Evolutionary conservation across 257 asterid species (phyloP).

Genomic region (Linderniella brevidens): DNA sequence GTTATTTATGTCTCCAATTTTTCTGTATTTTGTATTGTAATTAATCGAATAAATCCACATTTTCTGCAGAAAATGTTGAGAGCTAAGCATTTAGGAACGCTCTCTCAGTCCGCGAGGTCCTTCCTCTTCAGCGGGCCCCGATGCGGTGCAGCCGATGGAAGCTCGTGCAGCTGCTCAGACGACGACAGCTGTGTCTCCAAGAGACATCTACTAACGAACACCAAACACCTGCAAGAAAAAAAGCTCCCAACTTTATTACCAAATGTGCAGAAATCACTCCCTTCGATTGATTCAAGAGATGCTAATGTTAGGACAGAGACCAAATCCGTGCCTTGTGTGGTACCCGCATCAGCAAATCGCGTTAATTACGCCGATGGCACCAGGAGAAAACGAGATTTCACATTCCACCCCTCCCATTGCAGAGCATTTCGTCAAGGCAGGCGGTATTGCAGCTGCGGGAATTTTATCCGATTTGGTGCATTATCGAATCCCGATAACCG

Average conservation of each 20-base stretch:
- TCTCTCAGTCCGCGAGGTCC: slow-evolving; percentile 82
- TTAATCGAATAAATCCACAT: no score
- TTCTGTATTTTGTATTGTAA: no score
- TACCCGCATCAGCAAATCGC: slow-evolving; percentile 13
- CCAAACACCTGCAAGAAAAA: slow-evolving; percentile 20
- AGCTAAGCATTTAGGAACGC: slow-evolving; percentile 67
- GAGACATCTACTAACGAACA: slow-evolving; percentile 29
- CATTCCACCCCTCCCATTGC: slow-evolving; percentile 42
- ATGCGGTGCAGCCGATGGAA: slow-evolving; percentile 64
- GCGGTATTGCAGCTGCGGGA: slow-evolving; percentile 83
- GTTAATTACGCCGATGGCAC: slow-evolving; percentile 29
- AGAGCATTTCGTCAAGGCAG: slow-evolving; percentile 73
- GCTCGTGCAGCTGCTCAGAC: slow-evolving; percentile 65
- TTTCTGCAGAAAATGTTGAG: slow-evolving; percentile 69
- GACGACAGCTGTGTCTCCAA: slow-evolving; percentile 56
- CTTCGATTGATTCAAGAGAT: slow-evolving; percentile 32
- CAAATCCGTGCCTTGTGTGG: slow-evolving; percentile 17
- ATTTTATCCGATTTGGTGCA: slow-evolving; percentile 72
- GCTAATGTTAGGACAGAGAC: slow-evolving; percentile 20
- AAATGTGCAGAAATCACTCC: slow-evolving; percentile 29
- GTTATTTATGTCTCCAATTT: no score
- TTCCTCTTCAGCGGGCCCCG: slow-evolving; percentile 60
- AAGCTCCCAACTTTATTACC: slow-evolving; percentile 28
- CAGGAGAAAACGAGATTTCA: slow-evolving; percentile 15
- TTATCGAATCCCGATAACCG: slow-evolving; percentile 46